A percentile compares a stretch with the other conserved stretches of the same genome.
These are phyloP conservation scores for Jackrogersella multiformis DNA, from an alignment of 495 filamentous ascomycete genomes.

Conservation along the genomic window DNA sequence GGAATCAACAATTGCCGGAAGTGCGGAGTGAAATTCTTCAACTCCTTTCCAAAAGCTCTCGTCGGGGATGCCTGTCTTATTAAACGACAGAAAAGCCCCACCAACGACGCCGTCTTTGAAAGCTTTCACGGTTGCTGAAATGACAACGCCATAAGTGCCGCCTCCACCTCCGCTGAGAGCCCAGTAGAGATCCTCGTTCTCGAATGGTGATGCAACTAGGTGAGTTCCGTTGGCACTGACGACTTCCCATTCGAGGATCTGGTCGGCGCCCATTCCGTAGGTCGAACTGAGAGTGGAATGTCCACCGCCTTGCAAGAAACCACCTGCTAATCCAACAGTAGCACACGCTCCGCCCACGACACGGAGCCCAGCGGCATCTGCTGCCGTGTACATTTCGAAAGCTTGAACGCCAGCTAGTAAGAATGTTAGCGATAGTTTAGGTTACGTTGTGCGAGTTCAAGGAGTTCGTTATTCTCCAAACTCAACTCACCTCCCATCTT, in stretches of 20 bases:
- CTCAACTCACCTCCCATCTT: no score
- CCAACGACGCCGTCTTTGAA: not conserved
- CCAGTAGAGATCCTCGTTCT: not conserved
- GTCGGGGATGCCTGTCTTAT: not conserved
- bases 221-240: not conserved
- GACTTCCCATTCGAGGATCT: not conserved
- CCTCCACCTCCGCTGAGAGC: not conserved
- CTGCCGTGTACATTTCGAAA: not conserved
- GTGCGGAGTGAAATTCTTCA: not conserved
- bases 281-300: not conserved
- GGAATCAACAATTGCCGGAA: not conserved
- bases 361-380: not conserved
- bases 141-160: not conserved
- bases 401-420: not conserved
- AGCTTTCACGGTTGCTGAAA: not conserved
- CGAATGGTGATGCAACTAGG: not conserved
- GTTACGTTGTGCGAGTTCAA: not conserved
- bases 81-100: not conserved
- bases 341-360: not conserved
- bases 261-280: not conserved
- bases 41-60: not conserved
- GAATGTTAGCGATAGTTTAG: not conserved
- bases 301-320: not conserved
- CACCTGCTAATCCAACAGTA: not conserved
- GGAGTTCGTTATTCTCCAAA: no score